These are phyloP conservation scores for Pythium grandisporangium DNA, from an alignment of 352 stramenopile genomes.

Conservation along the genomic window DNA sequence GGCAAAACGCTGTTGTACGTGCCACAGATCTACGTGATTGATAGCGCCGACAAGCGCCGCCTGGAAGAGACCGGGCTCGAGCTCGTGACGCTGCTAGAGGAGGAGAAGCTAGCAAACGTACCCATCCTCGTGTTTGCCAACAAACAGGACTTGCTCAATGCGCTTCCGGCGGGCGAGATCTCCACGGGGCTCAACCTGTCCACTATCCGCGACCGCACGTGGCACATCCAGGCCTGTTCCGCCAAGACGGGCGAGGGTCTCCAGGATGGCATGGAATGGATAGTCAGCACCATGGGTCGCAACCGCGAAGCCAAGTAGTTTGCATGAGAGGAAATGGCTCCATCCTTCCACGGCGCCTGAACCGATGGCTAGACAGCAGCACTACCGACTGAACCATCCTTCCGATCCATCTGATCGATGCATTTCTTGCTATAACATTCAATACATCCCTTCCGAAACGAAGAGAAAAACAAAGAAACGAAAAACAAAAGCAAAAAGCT, in stretches of 20 bases:
- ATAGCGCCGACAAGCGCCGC: slow-evolving; percentile 86
- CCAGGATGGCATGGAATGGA: slow-evolving; percentile 84
- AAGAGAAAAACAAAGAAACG: no score
- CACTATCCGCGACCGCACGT: slow-evolving; percentile 83
- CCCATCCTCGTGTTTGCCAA: slow-evolving; percentile 95
- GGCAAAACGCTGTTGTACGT: no score
- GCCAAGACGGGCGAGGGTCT: slow-evolving; percentile 87
- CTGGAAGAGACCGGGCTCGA: slow-evolving; percentile 93
- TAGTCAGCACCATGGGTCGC: slow-evolving; percentile 69
- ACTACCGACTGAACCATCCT: no score
- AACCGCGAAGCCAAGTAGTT: slow-evolving; percentile 70
- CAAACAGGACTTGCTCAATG: slow-evolving; percentile 94
- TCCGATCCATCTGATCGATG: no score
- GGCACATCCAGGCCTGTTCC: slow-evolving; percentile 87
- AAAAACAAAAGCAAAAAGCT: no score
- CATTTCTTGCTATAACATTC: no score
- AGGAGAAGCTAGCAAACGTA: slow-evolving; percentile 91
- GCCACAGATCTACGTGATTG: slow-evolving; percentile 96
- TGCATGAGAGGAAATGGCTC: no score
- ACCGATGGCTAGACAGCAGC: no score
- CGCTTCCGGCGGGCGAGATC: slow-evolving; percentile 85
- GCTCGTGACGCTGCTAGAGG: slow-evolving; percentile 89
- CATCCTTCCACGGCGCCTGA: no score
- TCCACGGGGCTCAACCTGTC: slow-evolving; percentile 86
- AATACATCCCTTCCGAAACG: no score